Conservation (phyloP, 495 filamentous ascomycete species). For the Staphylotrichum longicolle region DNA sequence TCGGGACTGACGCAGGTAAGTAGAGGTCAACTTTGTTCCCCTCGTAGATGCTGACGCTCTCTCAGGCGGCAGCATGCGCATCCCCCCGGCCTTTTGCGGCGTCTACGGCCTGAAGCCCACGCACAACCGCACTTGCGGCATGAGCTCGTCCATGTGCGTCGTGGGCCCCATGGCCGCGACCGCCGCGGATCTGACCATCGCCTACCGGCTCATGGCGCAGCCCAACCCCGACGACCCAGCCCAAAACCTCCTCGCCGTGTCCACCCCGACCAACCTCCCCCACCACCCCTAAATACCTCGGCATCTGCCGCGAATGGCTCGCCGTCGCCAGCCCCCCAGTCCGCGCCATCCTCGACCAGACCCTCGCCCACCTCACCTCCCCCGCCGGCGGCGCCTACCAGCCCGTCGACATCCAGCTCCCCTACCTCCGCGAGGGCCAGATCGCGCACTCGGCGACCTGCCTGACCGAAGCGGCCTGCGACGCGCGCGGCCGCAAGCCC, state of each 20-base stretch:
- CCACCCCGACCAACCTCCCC: slow-evolving; percentile 36
- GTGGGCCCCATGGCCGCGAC: slow-evolving; percentile 74
- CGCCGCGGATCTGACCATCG: slow-evolving; percentile 77
- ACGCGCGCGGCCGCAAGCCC: slow-evolving; percentile 30
- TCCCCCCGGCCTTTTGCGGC: slow-evolving; percentile 81
- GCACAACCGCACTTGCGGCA: slow-evolving; percentile 63
- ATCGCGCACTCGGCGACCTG: slow-evolving; percentile 79
- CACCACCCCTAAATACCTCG: slow-evolving; percentile 51
- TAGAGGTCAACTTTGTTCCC: not conserved
- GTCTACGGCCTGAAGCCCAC: slow-evolving; percentile 85
- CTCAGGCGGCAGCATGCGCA: slow-evolving; percentile 70
- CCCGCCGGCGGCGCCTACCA: slow-evolving; percentile 55
- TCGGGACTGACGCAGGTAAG: slow-evolving; percentile 75
- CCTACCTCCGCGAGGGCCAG: slow-evolving; percentile 70
- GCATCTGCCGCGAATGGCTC: slow-evolving; percentile 75
- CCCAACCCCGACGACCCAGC: slow-evolving; percentile 57
- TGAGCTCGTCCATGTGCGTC: slow-evolving; percentile 63
- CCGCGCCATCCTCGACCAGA: slow-evolving; percentile 54
- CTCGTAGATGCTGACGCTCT: not conserved
- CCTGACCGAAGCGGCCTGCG: slow-evolving; percentile 61
- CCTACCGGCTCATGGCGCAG: slow-evolving; percentile 70
- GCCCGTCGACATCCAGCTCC: slow-evolving; percentile 70
- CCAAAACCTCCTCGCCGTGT: slow-evolving; percentile 40
- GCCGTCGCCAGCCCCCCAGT: slow-evolving; percentile 64
- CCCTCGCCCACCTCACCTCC: slow-evolving; percentile 59